Percentiles rank a stretch among this genome's conserved stretches.
phyloP scores from a whole-genome alignment of 2,329 filamentous ascomycete species.

The Lecanosticta acicola region DNA sequence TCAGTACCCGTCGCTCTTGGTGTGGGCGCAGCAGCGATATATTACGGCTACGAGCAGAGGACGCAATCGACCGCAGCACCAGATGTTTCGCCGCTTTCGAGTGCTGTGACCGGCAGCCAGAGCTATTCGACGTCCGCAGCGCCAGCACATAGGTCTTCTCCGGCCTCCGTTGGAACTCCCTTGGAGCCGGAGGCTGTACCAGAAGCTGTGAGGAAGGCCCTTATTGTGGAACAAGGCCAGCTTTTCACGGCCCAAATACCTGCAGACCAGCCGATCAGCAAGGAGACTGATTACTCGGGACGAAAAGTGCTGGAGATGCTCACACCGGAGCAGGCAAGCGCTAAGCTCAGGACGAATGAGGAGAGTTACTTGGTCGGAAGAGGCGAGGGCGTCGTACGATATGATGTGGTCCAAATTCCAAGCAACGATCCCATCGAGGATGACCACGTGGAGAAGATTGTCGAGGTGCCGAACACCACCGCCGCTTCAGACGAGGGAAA shows the following conservation, averaged over 20 bases:
- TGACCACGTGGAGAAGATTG: conserved; percentile 96
- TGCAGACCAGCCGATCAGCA: conserved; percentile 79
- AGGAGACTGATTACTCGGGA: conserved; percentile 78
- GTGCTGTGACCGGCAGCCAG: conserved; percentile 20
- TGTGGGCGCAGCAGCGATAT: conserved; percentile 64
- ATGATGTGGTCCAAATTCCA: conserved; percentile 88
- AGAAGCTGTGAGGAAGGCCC: conserved; percentile 58
- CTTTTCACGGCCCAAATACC: conserved; percentile 83
- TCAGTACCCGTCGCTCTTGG: conserved; percentile 62
- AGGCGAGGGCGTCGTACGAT: conserved; percentile 85
- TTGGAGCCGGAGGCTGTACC: conserved; percentile 36
- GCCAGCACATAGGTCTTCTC: conserved; percentile 12
- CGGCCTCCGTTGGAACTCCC: conserved; percentile 13
- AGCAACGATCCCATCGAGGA: conserved; percentile 98
- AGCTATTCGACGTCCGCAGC: conserved; percentile 29
- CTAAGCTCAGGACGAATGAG: conserved; percentile 82
- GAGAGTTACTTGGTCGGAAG: conserved; percentile 86
- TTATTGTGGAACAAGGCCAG: conserved; percentile 85
- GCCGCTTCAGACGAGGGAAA: conserved; percentile 51
- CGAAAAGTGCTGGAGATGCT: conserved; percentile 91
- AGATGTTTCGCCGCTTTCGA: conserved; percentile 15
- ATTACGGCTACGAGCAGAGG: conserved; percentile 58
- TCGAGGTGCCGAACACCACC: conserved; percentile 68
- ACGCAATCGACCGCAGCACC: conserved; percentile 8
- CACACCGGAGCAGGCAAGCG: conserved; percentile 85